Percentiles rank a stretch among this genome's conserved stretches.
Evolutionary conservation across 2,329 filamentous ascomycete genomes (phyloP).

Genomic region (Chrysoporthe austroafricana): DNA sequence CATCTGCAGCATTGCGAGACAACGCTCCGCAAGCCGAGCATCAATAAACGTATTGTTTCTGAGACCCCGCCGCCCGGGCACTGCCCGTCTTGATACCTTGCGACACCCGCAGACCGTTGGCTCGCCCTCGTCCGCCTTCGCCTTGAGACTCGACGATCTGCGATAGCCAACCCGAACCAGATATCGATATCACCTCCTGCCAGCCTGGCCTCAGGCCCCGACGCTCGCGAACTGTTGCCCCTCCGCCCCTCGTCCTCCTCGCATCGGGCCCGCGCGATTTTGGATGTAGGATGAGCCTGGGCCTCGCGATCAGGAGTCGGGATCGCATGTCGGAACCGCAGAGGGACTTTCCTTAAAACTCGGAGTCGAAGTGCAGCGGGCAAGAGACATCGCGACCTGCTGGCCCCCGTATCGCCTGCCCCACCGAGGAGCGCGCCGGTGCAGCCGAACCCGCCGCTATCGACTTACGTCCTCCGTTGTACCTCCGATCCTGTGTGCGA

Average conservation of each 20-base stretch:
- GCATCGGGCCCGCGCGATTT: slow-evolving; percentile 14
- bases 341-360: slow-evolving; percentile 20
- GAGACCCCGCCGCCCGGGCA: slow-evolving; percentile 12
- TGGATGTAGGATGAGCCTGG: slow-evolving; percentile 29
- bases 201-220: neutral
- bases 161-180: neutral
- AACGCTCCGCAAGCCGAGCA: neutral
- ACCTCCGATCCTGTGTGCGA: slow-evolving; percentile 13
- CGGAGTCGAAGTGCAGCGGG: slow-evolving; percentile 7
- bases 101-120: slow-evolving; percentile 7
- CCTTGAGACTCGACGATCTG: neutral
- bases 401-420: slow-evolving; percentile 7
- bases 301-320: slow-evolving; percentile 19
- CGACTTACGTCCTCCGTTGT: neutral
- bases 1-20: slow-evolving; percentile 3
- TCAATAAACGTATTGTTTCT: neutral
- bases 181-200: slow-evolving; percentile 1
- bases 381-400: slow-evolving; percentile 14
- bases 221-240: neutral
- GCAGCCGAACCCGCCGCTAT: neutral
- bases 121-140: neutral
- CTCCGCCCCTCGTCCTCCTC: slow-evolving; percentile 8
- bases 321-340: slow-evolving; percentile 29
- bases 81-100: neutral
- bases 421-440: neutral